Percentiles rank a stretch among this genome's conserved stretches.
phyloP scores from a whole-genome alignment of 1,139 yeast genomes.

The Diutina scorzettiae region DNA sequence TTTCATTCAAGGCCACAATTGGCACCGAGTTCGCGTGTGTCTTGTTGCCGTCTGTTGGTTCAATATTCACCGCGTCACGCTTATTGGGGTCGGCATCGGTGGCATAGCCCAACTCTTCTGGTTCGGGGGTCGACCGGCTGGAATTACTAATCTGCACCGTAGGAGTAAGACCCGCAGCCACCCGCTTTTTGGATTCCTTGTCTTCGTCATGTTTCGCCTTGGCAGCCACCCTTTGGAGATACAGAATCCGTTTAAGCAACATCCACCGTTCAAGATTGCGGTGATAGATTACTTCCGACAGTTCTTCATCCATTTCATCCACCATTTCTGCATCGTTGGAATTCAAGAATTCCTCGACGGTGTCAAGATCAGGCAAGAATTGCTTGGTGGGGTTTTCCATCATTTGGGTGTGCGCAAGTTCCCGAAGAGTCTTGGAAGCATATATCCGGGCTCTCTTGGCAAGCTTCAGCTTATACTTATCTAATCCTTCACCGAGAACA shows the following conservation, averaged over 20 bases:
- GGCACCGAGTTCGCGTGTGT: constrained; percentile 17
- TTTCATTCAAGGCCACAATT: constrained; percentile 34
- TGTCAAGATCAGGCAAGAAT: constrained; percentile 47
- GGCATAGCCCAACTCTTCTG: constrained; percentile 7
- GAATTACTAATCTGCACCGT: neutral
- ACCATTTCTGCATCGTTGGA: constrained; percentile 28
- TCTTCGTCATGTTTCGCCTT: constrained; percentile 24
- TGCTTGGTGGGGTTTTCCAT: constrained; percentile 19
- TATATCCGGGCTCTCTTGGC: constrained; percentile 40
- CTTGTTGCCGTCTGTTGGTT: neutral
- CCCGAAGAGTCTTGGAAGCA: constrained; percentile 41
- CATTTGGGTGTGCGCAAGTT: constrained; percentile 40
- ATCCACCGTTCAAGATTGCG: constrained; percentile 53
- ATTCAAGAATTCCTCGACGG: constrained; percentile 42
- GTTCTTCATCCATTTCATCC: constrained; percentile 28
- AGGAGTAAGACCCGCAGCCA: constrained; percentile 19
- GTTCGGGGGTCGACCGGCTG: neutral
- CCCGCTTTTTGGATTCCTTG: constrained; percentile 22
- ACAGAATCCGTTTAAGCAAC: constrained; percentile 56
- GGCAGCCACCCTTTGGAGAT: constrained; percentile 51
- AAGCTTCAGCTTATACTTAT: constrained; percentile 37
- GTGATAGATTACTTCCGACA: constrained; percentile 28
- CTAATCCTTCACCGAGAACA: constrained; percentile 67
- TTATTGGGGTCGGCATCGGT: neutral
- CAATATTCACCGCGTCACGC: neutral